Base-by-base conservation (phyloP, 2,329 filamentous ascomycete genomes). In the Xylaria sp. region DNA sequence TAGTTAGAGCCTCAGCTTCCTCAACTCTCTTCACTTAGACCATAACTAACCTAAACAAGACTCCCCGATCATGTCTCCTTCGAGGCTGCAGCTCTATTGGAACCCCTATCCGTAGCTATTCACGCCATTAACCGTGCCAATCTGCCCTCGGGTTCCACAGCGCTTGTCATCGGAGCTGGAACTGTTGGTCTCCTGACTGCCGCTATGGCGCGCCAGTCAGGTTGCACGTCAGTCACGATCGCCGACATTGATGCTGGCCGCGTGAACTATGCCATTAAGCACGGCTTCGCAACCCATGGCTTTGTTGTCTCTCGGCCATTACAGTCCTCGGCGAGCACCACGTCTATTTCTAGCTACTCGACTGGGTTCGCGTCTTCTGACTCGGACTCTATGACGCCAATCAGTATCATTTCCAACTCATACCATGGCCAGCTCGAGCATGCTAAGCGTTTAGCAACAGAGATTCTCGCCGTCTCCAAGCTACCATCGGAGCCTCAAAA, bases 121-220 rank as follows among this genome's bases (percentile, higher is more conserved):
- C 89, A 90, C 73, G 86, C 88, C 3, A 81, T 89, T 65, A 89
- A 89, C 74, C 83, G 88, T 41, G 87, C 87, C 13, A 79, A 76
- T 37, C 84, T 84, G 2, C 78, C 82, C 10, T 83, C 87, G 0
- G 86, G 86, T 7, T 87, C 86, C 3, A 87, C 85, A 1, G 86
- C 87, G 3, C 80, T 91, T n/a, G 85, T 91, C 34, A 85, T 90
- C n/a, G 89, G 89, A 18, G 88, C 89, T 12, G 89, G 89, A 18
- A 87, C 89, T 1, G 86, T 91, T 37, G 89, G 89, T 1, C 80
- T 91, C 2, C 81, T 91, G 54, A 89, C 87, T 13, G 88, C 89
- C 3, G 88, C 87, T 23, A 89, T 90, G 83, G 88, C 89, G 3
- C 81, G 86, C 34, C 85, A 88, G 73, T 86, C 88, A 12, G 89